Percentiles rank a stretch among this genome's conserved stretches.
These are phyloP conservation scores for Symbiodinium pilosum DNA, from an alignment of 73 alveolate genomes.

Conservation along the genomic window DNA sequence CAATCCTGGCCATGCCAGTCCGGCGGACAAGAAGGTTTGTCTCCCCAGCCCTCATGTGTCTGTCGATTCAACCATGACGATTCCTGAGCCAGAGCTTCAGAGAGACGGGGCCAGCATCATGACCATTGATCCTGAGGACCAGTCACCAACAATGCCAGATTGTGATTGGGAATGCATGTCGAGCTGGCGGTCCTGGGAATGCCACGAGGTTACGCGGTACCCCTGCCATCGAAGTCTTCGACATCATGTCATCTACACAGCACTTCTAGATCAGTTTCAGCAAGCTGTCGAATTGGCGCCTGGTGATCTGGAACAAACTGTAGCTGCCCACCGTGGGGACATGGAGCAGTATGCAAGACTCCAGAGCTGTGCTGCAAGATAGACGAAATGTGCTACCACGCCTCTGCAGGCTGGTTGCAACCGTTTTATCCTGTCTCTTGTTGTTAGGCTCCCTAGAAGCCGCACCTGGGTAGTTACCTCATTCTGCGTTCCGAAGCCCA, in stretches of 20 bases:
- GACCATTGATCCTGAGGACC: background rate
- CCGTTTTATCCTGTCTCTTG: background rate
- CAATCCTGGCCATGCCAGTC: too few relatives aligned
- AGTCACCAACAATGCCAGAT: background rate
- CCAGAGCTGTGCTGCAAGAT: too few relatives aligned
- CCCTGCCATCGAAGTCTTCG: background rate
- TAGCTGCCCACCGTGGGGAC: background rate
- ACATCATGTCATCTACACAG: background rate
- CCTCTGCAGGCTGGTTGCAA: too few relatives aligned
- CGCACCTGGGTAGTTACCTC: background rate
- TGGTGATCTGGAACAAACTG: background rate
- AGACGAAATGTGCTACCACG: too few relatives aligned
- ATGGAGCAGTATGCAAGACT: too few relatives aligned
- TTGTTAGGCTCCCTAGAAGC: background rate
- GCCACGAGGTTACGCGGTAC: background rate
- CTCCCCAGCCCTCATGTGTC: too few relatives aligned
- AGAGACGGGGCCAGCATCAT: background rate
- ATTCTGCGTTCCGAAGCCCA: background rate
- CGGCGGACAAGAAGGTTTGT: too few relatives aligned
- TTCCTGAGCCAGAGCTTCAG: background rate
- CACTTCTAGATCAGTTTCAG: background rate
- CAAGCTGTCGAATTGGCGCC: background rate
- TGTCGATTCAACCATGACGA: background rate
- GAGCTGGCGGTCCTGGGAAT: background rate
- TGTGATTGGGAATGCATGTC: background rate